Base-by-base conservation (phyloP, 495 filamentous ascomycete species). In the Mycothermus thermophilus region DNA sequence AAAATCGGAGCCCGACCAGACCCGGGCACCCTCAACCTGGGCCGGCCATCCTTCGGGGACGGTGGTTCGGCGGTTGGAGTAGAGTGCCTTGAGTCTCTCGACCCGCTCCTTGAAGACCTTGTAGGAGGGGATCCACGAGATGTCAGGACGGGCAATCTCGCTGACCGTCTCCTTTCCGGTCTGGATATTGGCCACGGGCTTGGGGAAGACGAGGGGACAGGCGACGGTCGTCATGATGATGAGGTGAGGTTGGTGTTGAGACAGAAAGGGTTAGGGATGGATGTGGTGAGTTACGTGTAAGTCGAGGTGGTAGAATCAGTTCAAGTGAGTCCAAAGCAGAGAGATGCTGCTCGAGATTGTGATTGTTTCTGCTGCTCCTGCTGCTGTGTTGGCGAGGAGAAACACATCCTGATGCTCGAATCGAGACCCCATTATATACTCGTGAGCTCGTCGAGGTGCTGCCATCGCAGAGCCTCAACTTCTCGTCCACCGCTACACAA, bases 61-160 rank as follows among this genome's bases (percentile, higher is more conserved):
- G 14, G 48, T 41, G 17, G 48, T 52, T 12, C 40, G 51, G 8
- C 51, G 48, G 32, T 54, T 24, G 0, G 35, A 43, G 31, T 41
- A 26, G 21, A 49, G 42, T 0, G 24, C 18, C 20, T 40, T 39
- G 17, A 52, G 38, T 11, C 36, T 34, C 35, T 49, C 43, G 10
- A 50, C 51, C 5, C 51, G 46, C 25, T 52, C 39, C 29, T 43
- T 46, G 43, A 34, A 52, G 23, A 45, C 41, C 36, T 54, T 52
- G 43, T 42, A 46, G 2, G 43, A 44, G 3, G 51, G 51, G n/a
- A 52, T 43, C 51, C 51, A 54, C 2, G 40, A 41, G 25, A 52
- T 54, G 22, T 52, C 43, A 13, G 51, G 51, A 3, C 51, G 30
- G 8, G 40, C 21, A 10, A 45, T 47, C 15, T 38, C 42, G n/a